Evolutionary conservation across 192 early-diverging fungal species (phyloP), one percentile per base, ranked within the genome.

Genomic region (Chytriomyces sp.): DNA sequence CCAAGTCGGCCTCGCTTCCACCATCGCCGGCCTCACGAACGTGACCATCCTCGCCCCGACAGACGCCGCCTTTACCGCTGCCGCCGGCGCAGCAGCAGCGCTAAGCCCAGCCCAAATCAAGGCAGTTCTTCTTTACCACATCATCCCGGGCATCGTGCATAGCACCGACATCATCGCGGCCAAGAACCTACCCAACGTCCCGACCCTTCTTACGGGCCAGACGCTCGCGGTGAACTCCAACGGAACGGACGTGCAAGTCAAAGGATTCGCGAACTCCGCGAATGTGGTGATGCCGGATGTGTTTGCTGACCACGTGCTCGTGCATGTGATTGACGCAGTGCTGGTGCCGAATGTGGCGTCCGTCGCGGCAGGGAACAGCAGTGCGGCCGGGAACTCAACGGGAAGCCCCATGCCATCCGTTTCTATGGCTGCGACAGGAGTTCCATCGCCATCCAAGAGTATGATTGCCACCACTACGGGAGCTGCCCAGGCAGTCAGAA

Each of bases 11-110:
- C 75, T 77, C 33, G 58, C 67, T 62, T 38, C 39, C 59, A 72
- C 72, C 41, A 67, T 78, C 26, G 25, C 38, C 49, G 70, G 56
- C 72, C 78, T 8, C 60, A 76, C 17, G 56, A 38, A 75, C 62
- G 73, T 58, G 31, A 85, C 84, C 52, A 70, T 85, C 61, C 77
- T 83, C 40, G 84, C 77, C 25, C 84, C 84, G 5, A 75, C 69
- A 60, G 73, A 85, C 75, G 65, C 12, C 5, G 81, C 84, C 25
- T 78, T 85, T 62, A 55, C 64, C 44, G 75, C 75, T 26, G 53
- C 80, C 41, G 52, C 57, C 22, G n/a, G 38, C 39, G 69, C 59
- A 52, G 77, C 59, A 49, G 49, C 63, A 31, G 71, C 69, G 44
- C 49, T 82, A 17, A 72, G 74, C 67, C 5, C 38, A 1, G 67